These are phyloP conservation scores for Ogataea henricii DNA, from an alignment of 805 yeast genomes.

Conservation along the genomic window DNA sequence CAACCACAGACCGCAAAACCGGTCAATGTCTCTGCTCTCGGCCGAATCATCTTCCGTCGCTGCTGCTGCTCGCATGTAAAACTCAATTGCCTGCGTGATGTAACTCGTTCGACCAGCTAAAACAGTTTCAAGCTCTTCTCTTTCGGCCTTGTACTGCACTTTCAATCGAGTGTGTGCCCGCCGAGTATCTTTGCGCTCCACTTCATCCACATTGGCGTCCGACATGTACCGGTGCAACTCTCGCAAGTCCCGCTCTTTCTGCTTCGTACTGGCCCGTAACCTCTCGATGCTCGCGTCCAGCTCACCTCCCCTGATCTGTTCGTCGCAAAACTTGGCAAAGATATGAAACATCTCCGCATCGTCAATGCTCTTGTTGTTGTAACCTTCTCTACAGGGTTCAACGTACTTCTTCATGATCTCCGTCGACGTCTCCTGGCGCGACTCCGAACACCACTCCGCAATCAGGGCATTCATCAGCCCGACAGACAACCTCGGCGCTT, in stretches of 20 bases:
- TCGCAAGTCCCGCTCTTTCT: slow-evolving; percentile 48
- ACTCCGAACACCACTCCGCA: slow-evolving; percentile 70
- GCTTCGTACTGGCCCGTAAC: slow-evolving; percentile 29
- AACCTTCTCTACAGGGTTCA: slow-evolving; percentile 33
- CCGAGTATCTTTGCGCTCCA: slow-evolving; percentile 55
- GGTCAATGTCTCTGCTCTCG: slow-evolving; percentile 63
- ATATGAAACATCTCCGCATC: slow-evolving; percentile 53
- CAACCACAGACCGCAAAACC: slow-evolving; percentile 84
- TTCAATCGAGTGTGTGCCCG: slow-evolving; percentile 52
- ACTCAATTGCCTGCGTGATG: slow-evolving; percentile 54
- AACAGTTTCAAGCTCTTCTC: slow-evolving; percentile 44
- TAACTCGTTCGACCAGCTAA: slow-evolving; percentile 38
- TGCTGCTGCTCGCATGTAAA: slow-evolving; percentile 62
- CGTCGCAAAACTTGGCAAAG: slow-evolving; percentile 74
- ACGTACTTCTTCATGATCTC: slow-evolving; percentile 60
- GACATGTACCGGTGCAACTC: slow-evolving; percentile 49
- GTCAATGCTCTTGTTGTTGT: slow-evolving; percentile 17
- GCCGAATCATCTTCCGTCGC: slow-evolving; percentile 40
- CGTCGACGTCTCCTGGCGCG: slow-evolving; percentile 67
- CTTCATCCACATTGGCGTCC: slow-evolving; percentile 40
- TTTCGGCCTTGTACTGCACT: slow-evolving; percentile 51
- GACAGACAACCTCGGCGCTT: slow-evolving; percentile 15
- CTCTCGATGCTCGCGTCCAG: slow-evolving; percentile 47
- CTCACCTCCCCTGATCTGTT: slow-evolving; percentile 51
- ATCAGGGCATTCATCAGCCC: slow-evolving; percentile 38